Conservation (phyloP, 2,329 filamentous ascomycete species). For the Colletotrichum magnum region DNA sequence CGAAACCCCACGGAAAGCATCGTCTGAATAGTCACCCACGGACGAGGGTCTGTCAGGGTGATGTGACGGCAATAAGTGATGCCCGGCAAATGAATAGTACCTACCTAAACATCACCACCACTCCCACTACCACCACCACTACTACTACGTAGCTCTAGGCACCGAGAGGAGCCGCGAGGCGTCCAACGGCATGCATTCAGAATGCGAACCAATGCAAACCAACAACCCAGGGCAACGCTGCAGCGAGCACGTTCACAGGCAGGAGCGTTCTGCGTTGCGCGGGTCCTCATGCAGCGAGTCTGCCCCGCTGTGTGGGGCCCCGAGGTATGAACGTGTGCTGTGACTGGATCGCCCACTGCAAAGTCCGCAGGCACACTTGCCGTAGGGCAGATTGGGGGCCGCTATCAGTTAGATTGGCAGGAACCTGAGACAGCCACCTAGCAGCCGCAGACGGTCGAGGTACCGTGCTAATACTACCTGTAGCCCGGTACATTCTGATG, state of each 20-base stretch:
- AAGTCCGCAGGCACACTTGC: constrained; percentile 22
- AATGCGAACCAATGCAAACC: background rate
- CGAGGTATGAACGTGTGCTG: constrained; percentile 1
- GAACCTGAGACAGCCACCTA: constrained; percentile 12
- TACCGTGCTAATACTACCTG: constrained; percentile 8
- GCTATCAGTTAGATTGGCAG: constrained; percentile 9
- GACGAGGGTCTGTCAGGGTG: too few relatives aligned
- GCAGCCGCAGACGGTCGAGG: background rate
- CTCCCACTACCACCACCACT: too few relatives aligned
- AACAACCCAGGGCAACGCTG: background rate
- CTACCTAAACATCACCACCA: too few relatives aligned
- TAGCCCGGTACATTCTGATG: background rate
- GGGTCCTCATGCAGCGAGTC: constrained; percentile 11
- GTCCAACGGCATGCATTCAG: background rate
- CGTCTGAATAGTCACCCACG: background rate
- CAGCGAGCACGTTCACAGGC: too few relatives aligned
- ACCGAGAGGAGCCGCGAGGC: background rate
- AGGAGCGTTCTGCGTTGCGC: constrained; percentile 15
- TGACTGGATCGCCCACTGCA: constrained; percentile 15
- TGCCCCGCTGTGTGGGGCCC: constrained; percentile 18
- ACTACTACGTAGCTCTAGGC: too few relatives aligned
- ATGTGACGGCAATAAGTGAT: background rate
- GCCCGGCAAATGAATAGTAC: too few relatives aligned
- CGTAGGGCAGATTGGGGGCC: constrained; percentile 34
- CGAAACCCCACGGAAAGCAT: constrained; percentile 26